Conservation (phyloP, 1,139 yeast species). For the Candida albicans region DNA sequence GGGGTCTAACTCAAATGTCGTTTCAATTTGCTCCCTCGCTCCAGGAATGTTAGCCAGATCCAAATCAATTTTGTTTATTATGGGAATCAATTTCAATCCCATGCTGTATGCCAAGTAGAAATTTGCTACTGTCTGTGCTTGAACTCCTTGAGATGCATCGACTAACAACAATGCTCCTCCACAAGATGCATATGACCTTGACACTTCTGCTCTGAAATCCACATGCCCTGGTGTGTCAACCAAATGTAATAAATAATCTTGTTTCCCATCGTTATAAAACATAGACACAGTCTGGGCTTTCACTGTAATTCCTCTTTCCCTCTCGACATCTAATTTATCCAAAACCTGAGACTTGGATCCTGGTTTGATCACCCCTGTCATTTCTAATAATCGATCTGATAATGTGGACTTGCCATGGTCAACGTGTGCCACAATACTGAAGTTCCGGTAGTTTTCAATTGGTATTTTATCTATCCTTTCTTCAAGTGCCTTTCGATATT, state of each 20-base stretch:
- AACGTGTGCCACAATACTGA: conserved; percentile 94
- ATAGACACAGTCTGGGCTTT: conserved; percentile 96
- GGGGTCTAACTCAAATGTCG: conserved; percentile 74
- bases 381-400: conserved; percentile 81
- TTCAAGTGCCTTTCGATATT: conserved; percentile 32
- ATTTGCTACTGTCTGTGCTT: conserved; percentile 97
- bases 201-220: conserved; percentile 91
- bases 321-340: conserved; percentile 88
- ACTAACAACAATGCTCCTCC: conserved; percentile 90
- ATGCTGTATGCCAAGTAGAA: conserved; percentile 86
- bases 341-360: conserved; percentile 82
- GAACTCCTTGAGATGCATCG: conserved; percentile 96
- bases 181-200: conserved; percentile 92
- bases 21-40: conserved; percentile 80
- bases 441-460: conserved; percentile 77
- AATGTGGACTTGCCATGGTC: conserved; percentile 96
- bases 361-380: conserved; percentile 84
- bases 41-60: conserved; percentile 83
- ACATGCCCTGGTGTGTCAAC: conserved; percentile 99
- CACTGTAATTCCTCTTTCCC: conserved; percentile 94
- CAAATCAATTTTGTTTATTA: conserved; percentile 87
- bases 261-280: conserved; percentile 71
- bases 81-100: conserved; percentile 81
- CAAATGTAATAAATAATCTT: conserved; percentile 80
- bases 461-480: conserved; percentile 75